Conservation (phyloP, 2,329 filamentous ascomycete genomes). For the Arthrobotrys pseudoclavata region DNA sequence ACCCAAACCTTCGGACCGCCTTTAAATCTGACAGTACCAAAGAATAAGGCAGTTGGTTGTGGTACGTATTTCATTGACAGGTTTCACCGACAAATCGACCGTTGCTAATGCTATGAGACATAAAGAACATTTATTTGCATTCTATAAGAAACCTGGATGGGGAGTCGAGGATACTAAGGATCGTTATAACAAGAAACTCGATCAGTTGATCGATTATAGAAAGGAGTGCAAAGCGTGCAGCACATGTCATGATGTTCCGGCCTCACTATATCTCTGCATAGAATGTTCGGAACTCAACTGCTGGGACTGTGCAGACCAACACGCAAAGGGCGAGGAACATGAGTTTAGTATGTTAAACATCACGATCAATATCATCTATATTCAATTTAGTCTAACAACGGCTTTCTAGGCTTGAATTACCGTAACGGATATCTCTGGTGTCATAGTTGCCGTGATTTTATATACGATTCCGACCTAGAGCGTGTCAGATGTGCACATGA, state of each 20-base stretch:
- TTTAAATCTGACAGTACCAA: slow-evolving; percentile 48
- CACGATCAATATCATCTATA: not conserved
- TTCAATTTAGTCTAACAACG: not conserved
- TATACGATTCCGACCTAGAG: slow-evolving; percentile 85
- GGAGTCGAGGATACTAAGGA: slow-evolving; percentile 56
- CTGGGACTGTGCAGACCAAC: slow-evolving; percentile 61
- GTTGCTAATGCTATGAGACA: slow-evolving; percentile 1
- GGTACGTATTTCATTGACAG: slow-evolving; percentile 21
- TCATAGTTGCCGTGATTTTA: slow-evolving; percentile 83
- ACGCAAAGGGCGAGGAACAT: slow-evolving; percentile 60
- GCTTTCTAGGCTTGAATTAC: slow-evolving; percentile 72
- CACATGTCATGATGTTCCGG: slow-evolving; percentile 50
- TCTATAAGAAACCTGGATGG: slow-evolving; percentile 57
- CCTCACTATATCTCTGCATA: slow-evolving; percentile 61
- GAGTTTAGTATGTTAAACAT: slow-evolving; percentile 60
- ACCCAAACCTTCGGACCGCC: slow-evolving; percentile 44
- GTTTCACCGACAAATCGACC: not conserved
- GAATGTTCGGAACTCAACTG: slow-evolving; percentile 62
- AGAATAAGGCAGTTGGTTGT: slow-evolving; percentile 58
- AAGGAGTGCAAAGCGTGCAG: slow-evolving; percentile 50
- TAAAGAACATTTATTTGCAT: slow-evolving; percentile 50
- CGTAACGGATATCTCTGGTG: slow-evolving; percentile 80
- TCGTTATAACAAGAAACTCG: slow-evolving; percentile 56
- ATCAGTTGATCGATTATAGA: slow-evolving; percentile 46
- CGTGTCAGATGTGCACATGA: slow-evolving; percentile 73